These are phyloP conservation scores for Blepharisma undulans DNA, from an alignment of 169 alveolate species.

Conservation along the genomic window DNA sequence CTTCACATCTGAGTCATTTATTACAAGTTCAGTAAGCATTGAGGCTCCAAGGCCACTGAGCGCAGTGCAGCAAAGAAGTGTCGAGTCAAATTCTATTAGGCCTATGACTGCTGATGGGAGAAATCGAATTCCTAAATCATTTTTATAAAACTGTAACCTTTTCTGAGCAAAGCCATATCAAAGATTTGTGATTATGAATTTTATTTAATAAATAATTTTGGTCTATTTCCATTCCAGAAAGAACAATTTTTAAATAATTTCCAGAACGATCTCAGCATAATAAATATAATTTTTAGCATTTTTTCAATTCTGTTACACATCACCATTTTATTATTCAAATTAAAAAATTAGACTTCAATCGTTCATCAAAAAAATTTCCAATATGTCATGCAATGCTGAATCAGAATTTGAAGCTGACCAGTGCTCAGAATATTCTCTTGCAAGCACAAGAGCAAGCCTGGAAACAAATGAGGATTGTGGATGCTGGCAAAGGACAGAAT, in stretches of 20 bases:
- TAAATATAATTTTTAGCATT: not conserved
- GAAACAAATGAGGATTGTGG: not conserved
- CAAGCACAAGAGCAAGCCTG: not conserved
- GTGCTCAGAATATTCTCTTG: not conserved
- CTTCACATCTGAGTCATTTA: not conserved
- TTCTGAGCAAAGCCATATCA: not conserved
- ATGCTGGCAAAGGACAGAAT: not conserved
- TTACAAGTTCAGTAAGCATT: not conserved
- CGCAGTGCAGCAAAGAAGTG: not conserved
- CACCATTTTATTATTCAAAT: not conserved
- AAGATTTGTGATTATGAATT: not conserved
- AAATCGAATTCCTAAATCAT: not conserved
- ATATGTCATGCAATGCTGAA: not conserved
- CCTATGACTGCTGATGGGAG: not conserved
- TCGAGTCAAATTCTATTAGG: not conserved
- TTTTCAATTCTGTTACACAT: not conserved
- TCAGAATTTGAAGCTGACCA: not conserved
- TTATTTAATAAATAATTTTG: no score
- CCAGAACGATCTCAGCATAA: not conserved
- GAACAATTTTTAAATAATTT: no score
- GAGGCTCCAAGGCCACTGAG: not conserved
- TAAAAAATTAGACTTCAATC: not conserved
- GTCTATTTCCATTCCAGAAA: no score
- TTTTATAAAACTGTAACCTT: not conserved
- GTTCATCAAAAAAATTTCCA: not conserved